These are phyloP conservation scores for Xanthoparmelia taractica DNA, from an alignment of 495 filamentous ascomycete species.

Conservation along the genomic window DNA sequence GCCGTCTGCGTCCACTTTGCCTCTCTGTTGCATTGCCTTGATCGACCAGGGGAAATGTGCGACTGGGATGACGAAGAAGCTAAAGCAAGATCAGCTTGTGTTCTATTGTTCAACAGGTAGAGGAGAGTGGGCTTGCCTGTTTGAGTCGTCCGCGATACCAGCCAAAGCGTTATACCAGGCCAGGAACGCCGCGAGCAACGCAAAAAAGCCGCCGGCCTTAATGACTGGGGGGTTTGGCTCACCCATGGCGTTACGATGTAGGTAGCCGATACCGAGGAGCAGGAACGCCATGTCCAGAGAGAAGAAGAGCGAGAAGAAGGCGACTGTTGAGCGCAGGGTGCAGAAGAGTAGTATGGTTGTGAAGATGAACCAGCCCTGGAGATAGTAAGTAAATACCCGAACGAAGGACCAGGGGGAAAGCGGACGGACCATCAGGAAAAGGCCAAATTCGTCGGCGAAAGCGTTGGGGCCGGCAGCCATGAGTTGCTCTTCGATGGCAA, in stretches of 20 bases:
- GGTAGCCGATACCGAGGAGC: conserved; percentile 70
- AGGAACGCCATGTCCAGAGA: conserved; percentile 88
- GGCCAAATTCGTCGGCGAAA: conserved; percentile 65
- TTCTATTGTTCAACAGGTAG: conserved; percentile 3
- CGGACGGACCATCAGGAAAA: conserved; percentile 67
- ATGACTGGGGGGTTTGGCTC: conserved; percentile 45
- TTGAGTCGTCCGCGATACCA: conserved; percentile 79
- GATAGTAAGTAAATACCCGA: neutral
- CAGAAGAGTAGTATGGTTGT: conserved; percentile 79
- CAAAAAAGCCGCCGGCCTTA: conserved; percentile 83
- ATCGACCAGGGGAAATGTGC: conserved; percentile 96
- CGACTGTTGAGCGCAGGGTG: conserved; percentile 87
- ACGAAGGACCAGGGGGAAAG: neutral
- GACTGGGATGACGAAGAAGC: conserved; percentile 94
- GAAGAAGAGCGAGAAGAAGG: conserved; percentile 95
- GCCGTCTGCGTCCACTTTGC: conserved; percentile 35
- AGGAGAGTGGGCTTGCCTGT: conserved; percentile 48
- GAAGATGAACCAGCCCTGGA: conserved; percentile 92
- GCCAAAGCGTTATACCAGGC: conserved; percentile 97
- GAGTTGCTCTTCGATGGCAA: conserved; percentile 46
- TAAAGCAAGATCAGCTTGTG: conserved; percentile 33
- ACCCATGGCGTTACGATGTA: conserved; percentile 39
- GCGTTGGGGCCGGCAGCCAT: conserved; percentile 27
- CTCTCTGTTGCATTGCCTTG: conserved; percentile 60
- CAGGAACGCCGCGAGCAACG: conserved; percentile 77